Conservation (phyloP, 164 flowering plant genomes). For the Macadamia integrifolia region DNA sequence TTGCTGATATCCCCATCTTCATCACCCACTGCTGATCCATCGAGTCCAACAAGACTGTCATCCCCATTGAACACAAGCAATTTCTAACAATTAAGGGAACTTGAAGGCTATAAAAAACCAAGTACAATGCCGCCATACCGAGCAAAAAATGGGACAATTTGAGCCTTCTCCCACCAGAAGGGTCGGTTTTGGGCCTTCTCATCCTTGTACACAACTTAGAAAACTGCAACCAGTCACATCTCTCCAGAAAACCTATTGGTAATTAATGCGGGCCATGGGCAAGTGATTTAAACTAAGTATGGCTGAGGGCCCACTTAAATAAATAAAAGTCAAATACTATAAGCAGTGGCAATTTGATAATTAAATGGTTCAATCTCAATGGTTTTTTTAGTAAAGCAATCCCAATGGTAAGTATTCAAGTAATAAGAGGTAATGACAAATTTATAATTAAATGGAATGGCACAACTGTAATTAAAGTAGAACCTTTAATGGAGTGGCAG, state of each 20-base stretch:
- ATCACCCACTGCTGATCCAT: conserved; percentile 11
- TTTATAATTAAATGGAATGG: too few relatives aligned
- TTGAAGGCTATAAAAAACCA: conserved; percentile 63
- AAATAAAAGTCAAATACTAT: too few relatives aligned
- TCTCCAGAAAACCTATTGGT: conserved; percentile 3
- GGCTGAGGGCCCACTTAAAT: too few relatives aligned
- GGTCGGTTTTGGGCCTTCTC: conserved; percentile 61
- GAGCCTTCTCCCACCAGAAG: conserved; percentile 42
- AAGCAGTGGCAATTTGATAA: too few relatives aligned
- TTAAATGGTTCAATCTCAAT: too few relatives aligned
- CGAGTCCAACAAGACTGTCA: conserved; percentile 27
- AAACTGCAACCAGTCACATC: neutral
- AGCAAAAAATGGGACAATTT: conserved; percentile 60
- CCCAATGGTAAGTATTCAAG: too few relatives aligned
- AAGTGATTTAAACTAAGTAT: too few relatives aligned
- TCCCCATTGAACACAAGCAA: conserved; percentile 48
- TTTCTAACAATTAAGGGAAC: conserved; percentile 61
- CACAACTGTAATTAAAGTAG: too few relatives aligned
- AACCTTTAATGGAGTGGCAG: too few relatives aligned
- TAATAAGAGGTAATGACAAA: too few relatives aligned
- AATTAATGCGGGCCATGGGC: too few relatives aligned
- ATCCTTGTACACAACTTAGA: conserved; percentile 20
- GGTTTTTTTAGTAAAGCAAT: too few relatives aligned
- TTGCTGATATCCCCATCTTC: conserved; percentile 25
- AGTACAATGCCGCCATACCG: conserved; percentile 54